phyloP scores from a whole-genome alignment of 176 grass and related monocot genomes.

The Puya raimondii region DNA sequence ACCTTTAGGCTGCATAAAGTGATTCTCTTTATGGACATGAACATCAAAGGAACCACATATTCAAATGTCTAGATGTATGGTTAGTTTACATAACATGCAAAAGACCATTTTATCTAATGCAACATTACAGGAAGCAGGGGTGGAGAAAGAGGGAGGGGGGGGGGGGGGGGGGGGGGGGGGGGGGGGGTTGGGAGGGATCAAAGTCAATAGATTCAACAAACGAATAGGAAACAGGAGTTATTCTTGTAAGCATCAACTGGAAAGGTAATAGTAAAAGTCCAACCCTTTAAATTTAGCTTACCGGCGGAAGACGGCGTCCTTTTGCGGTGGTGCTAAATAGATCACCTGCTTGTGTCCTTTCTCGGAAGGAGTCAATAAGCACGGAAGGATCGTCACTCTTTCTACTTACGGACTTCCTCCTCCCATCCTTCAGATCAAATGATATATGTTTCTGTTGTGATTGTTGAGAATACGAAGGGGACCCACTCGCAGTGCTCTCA shows the following conservation, averaged over 20 bases:
- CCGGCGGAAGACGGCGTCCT: constrained; percentile 41
- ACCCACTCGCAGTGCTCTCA: constrained; percentile 63
- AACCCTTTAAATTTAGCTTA: constrained; percentile 35
- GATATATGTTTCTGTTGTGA: constrained; percentile 64
- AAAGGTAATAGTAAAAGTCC: too few relatives aligned
- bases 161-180: neutral
- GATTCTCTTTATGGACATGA: neutral
- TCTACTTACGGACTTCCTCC: constrained; percentile 79
- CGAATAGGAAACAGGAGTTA: too few relatives aligned
- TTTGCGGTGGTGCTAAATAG: constrained; percentile 74
- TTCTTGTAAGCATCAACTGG: too few relatives aligned
- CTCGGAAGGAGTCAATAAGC: constrained; percentile 44
- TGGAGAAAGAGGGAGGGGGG: constrained; percentile 4
- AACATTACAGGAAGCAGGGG: neutral
- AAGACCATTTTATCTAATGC: too few relatives aligned
- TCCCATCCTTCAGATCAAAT: constrained; percentile 76
- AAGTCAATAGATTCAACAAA: too few relatives aligned
- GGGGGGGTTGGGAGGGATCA: neutral
- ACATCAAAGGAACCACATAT: neutral
- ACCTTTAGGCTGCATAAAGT: neutral
- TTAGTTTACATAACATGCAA: too few relatives aligned
- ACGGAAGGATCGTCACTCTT: constrained; percentile 47
- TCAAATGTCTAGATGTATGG: too few relatives aligned
- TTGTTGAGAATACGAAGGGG: constrained; percentile 58
- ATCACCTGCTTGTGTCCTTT: constrained; percentile 88